Evolutionary conservation across 129 eudicot species (phyloP), one percentile per base, ranked within the genome.

Genomic region (Sambucus nigra): DNA sequence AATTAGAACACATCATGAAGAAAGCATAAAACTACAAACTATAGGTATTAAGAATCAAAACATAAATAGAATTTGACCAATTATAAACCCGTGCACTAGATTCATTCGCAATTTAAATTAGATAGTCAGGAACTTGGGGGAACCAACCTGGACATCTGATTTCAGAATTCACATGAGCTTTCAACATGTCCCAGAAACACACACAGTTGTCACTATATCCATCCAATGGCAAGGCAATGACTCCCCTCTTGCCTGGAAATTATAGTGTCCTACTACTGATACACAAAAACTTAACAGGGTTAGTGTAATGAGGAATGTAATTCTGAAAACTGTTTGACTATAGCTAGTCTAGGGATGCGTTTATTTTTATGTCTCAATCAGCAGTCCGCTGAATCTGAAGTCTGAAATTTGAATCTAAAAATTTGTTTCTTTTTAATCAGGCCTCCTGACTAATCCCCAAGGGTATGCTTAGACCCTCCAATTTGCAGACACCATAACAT

Each of bases 151-250:
- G 72, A 63, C 76, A 70, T 57, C 48, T 74, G 67, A 77, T 84
- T 71, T 73, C 56, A 69, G 73, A 69, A 53, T 55, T 45, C 41
- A 80, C 25, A 49, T 26, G 25, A 35, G 60, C 53, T n/a, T 61
- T 40, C 17, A 53, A 22, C 12, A 60, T 63, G 61, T 91, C 91
- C 98, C 98, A 91, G 38, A 91, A 76, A 61, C 65, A 78, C 12
- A 91, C 78, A 51, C 89, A 73, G 64, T 91, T 91, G 52, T 91
- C 78, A 15, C 86, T 85, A 46, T n/a, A n/a, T n/a, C n/a, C 95
- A 85, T 29, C 98, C 98, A 38, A 91, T 63, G 33, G 94, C 94
- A 61, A 91, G 79, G 47, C 59, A 69, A 49, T 44, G 58, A 54
- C 69, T 66, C 27, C 69, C 81, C 54, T 75, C 32, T 14, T 28